These are phyloP conservation scores for Colletotrichum limetticola DNA, from an alignment of 2,329 filamentous ascomycete genomes.

Conservation along the genomic window DNA sequence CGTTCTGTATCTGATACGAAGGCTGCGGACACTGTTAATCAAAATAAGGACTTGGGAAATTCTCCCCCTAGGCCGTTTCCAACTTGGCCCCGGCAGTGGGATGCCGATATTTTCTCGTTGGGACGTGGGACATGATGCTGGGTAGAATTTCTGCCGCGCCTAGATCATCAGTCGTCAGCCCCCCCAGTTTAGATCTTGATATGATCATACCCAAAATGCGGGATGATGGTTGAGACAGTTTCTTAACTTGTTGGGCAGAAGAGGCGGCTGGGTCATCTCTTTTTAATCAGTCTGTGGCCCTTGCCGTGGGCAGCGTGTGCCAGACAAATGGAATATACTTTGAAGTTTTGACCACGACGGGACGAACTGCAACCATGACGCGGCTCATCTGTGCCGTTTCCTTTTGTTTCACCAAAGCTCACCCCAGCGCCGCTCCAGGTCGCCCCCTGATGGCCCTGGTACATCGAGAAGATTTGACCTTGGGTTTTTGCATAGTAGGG, in stretches of 20 bases:
- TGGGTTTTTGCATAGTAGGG: not conserved
- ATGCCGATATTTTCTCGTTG: not conserved
- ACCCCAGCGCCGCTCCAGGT: not conserved
- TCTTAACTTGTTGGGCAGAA: not conserved
- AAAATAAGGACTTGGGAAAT: not conserved
- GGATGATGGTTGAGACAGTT: not conserved
- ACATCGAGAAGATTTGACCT: not conserved
- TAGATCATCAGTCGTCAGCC: not conserved
- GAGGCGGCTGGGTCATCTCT: not conserved
- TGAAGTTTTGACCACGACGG: not conserved
- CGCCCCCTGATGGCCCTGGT: not conserved
- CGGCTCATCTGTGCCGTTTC: slow-evolving; percentile 16
- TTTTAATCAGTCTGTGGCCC: not conserved
- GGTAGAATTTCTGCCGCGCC: not conserved
- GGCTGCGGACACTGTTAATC: not conserved
- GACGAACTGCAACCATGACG: slow-evolving; percentile 20
- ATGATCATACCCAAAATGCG: not conserved
- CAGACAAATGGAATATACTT: slow-evolving; percentile 5
- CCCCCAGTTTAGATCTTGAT: not conserved
- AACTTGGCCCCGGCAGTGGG: not conserved
- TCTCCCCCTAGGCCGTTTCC: not conserved
- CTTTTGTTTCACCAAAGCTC: slow-evolving; percentile 22
- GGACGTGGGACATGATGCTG: slow-evolving; percentile 1
- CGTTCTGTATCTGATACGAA: not conserved
- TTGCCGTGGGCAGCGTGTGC: slow-evolving; percentile 1